Evolutionary conservation across 2,329 filamentous ascomycete genomes (phyloP).

Genomic region (Pseudogymnoascus sp.): DNA sequence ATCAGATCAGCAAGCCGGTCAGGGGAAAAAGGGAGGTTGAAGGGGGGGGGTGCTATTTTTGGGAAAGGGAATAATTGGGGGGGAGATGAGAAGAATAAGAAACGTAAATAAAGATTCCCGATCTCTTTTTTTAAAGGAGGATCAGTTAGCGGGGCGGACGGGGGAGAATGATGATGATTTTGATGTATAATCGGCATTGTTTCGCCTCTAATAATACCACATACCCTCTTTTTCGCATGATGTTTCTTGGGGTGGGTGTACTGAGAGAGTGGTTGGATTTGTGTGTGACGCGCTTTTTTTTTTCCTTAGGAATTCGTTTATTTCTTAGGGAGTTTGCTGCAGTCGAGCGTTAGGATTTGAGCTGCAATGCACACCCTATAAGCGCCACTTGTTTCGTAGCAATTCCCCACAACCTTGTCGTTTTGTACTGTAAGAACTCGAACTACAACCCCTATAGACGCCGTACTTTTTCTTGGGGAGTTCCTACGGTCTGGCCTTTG

Average conservation of each 20-base stretch:
- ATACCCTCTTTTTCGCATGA: not conserved
- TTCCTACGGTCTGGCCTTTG: not conserved
- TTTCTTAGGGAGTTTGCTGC: not conserved
- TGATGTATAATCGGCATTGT: slow-evolving; percentile 9
- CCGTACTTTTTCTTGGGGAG: not conserved
- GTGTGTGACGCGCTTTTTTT: not conserved
- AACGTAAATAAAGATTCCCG: slow-evolving; percentile 6
- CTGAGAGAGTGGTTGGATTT: not conserved
- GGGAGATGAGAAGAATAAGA: not conserved
- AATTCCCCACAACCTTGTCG: not conserved
- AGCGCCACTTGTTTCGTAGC: too few relatives aligned
- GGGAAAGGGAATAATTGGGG: not conserved
- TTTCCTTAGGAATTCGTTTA: not conserved
- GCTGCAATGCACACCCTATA: too few relatives aligned
- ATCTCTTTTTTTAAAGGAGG: not conserved
- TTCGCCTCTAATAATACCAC: slow-evolving; percentile 8
- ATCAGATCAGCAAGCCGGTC: not conserved
- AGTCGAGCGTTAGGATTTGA: too few relatives aligned
- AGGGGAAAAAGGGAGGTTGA: not conserved
- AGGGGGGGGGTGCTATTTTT: not conserved
- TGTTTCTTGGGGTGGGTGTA: not conserved
- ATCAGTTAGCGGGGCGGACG: not conserved
- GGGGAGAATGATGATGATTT: not conserved
- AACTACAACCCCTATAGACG: not conserved
- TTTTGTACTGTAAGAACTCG: not conserved